A percentile compares a stretch with the other conserved stretches of the same genome.
phyloP scores from a whole-genome alignment of 306 rosid genomes.

The Inga leiocalycina region DNA sequence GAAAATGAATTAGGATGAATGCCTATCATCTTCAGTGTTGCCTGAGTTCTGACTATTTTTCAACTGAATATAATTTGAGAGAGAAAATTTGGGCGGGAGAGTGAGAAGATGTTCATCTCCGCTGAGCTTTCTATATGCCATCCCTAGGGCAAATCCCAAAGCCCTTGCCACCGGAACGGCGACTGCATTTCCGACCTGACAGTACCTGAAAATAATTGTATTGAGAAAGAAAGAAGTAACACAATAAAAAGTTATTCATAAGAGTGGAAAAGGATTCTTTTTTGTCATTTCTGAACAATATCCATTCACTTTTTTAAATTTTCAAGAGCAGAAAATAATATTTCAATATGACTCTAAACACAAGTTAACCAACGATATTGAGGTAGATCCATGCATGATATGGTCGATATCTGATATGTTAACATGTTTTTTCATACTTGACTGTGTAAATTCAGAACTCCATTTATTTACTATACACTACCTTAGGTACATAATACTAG shows the following conservation, averaged over 20 bases:
- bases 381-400: not conserved
- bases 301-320: not conserved
- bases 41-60: constrained; percentile 27
- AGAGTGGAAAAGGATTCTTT: not conserved
- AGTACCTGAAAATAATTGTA: constrained; percentile 55
- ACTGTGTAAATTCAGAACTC: not conserved
- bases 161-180: constrained; percentile 75
- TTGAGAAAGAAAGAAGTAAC: not conserved
- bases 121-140: constrained; percentile 58
- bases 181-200: constrained; percentile 94
- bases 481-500: no score
- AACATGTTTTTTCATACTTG: not conserved
- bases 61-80: constrained; percentile 65
- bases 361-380: not conserved
- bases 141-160: constrained; percentile 78
- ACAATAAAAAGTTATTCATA: not conserved
- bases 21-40: constrained; percentile 22
- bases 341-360: not conserved
- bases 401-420: not conserved
- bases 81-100: constrained; percentile 79
- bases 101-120: constrained; percentile 58
- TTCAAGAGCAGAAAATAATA: not conserved
- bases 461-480: not conserved
- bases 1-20: constrained; percentile 31
- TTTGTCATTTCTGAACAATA: not conserved